Conservation (phyloP, 2,329 filamentous ascomycete species). For the Rugonectria rugulosa region DNA sequence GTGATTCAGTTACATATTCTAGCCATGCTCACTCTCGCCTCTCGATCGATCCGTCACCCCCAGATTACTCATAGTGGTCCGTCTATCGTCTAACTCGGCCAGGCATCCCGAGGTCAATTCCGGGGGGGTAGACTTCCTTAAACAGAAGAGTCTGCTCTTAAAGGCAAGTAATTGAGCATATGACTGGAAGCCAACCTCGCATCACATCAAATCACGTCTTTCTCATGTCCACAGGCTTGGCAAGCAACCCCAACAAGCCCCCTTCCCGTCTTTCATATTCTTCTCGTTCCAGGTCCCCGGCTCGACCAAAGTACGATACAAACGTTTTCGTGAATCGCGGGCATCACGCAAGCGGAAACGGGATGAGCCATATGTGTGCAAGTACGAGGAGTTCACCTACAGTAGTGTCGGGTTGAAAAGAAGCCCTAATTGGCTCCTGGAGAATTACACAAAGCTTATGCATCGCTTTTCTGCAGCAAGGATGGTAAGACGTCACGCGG, state of each 20-base stretch:
- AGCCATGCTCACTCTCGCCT: not conserved
- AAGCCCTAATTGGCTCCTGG: slow-evolving; percentile 23
- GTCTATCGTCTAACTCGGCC: not conserved
- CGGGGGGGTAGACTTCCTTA: slow-evolving; percentile 2
- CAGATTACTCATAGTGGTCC: not conserved
- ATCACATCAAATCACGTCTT: too few relatives aligned
- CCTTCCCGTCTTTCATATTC: too few relatives aligned
- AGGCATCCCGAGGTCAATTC: slow-evolving; percentile 8
- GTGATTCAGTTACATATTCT: not conserved
- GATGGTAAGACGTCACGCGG: slow-evolving; percentile 20
- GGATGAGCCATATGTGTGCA: slow-evolving; percentile 24
- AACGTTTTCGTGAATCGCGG: too few relatives aligned
- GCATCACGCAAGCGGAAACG: slow-evolving; percentile 27
- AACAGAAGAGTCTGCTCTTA: slow-evolving; percentile 5
- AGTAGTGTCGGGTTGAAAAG: not conserved
- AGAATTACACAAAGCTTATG: slow-evolving; percentile 16
- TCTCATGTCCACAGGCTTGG: too few relatives aligned
- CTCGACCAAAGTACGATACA: too few relatives aligned
- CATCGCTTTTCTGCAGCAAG: slow-evolving; percentile 16
- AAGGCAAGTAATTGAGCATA: slow-evolving; percentile 13
- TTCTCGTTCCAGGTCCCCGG: too few relatives aligned
- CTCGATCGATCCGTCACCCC: not conserved
- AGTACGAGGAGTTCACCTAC: too few relatives aligned
- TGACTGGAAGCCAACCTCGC: too few relatives aligned
- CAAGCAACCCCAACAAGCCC: too few relatives aligned